Base-by-base conservation (phyloP, 2,329 filamentous ascomycete species). In the Calonectria multiphialidica region DNA sequence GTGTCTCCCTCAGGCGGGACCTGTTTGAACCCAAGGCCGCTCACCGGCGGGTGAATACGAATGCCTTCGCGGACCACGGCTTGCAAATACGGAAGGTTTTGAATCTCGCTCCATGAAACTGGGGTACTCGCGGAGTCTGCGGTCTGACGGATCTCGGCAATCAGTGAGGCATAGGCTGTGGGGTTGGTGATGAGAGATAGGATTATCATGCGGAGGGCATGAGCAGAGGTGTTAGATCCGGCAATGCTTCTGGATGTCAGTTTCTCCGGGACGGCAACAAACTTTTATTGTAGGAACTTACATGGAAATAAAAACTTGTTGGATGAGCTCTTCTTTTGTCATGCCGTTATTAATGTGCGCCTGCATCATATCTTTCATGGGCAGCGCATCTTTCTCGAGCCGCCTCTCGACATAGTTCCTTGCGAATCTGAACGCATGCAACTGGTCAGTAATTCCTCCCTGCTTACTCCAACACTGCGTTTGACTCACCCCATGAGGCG, bases 181-280 rank as follows among this genome's bases (percentile, higher is more conserved):
- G 83, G 81, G 25, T 86, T 84, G 44, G 86, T 88, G 45, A 87
- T 84, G 47, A 91, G 80, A 70, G 88, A 87, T 40, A 90, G 85
- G 47, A 91, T 70, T 5, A 85, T 89, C 72, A 87, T 84, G 3
- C 89, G 87, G 2, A 91, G 82, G 1, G 86, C 85, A 0, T 87
- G 88, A 0, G 90, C 90, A 0, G 90, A 91, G 0, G 90, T 90
- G 81, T 92, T 90, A 23, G 90, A 90, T 30, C 90, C 90, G 18
- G 90, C 89, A 77, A 91, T 89, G 73, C 88, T 90, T 49, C 1
- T 4, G 0, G 1, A 5, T 44, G 47, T 79, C 3, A 79, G 12
- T 23, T 0, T 7, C 10, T 4, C 4, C 5, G 2, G 0, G 6
- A 25, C 10, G 21, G 12, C 16, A 35, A 13, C 4, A n/a, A 25